Evolutionary conservation across 768 basidiomycete genomes (phyloP), one percentile per base, ranked within the genome.

Genomic region (Serendipita vermifera): DNA sequence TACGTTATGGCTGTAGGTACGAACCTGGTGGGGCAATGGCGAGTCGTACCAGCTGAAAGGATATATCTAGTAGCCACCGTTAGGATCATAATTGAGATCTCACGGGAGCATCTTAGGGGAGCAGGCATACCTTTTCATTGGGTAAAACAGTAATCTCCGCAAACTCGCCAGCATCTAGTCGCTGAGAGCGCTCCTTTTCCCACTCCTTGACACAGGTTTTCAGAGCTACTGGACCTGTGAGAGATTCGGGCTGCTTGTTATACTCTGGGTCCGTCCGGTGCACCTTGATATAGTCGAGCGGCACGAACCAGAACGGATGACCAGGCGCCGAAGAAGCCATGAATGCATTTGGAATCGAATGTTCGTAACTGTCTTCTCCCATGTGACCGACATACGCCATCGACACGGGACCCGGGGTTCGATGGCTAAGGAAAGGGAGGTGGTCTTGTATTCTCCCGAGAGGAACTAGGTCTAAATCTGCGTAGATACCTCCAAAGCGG

Each of bases 291-390:
- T 22, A 51, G 7, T 51, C 46, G 22, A 51, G 29, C 9, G 46
- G 46, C 17, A n/a, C n/a, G 46, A 20, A 31, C 15, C 9, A 51
- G 27, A 51, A 51, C 22, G 46, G 46, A 31, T 51, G 46, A 7
- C 17, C 17, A 9, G 22, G 46, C 17, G n/a, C 29, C 5, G 46
- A 27, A 15, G 46, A 9, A 5, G 46, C 46, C 15, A 51, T 20
- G 24, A 51, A 51, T n/a, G 46, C 46, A 31, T 51, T 51, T 20
- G 46, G 46, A 20, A 51, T 51, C 24, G 46, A 51, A n/a, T 51
- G 46, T 31, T 51, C 46, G 27, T 27, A 51, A 31, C 32, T 51
- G 24, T 51, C 46, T 20, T 51, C 27, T 9, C 46, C 46, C 46
- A 51, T 51, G 29, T 51, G 46, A 15, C 46, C 46, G 7, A 51